These are phyloP conservation scores for Casuarina equisetifolia DNA, from an alignment of 306 rosid genomes.

Conservation along the genomic window DNA sequence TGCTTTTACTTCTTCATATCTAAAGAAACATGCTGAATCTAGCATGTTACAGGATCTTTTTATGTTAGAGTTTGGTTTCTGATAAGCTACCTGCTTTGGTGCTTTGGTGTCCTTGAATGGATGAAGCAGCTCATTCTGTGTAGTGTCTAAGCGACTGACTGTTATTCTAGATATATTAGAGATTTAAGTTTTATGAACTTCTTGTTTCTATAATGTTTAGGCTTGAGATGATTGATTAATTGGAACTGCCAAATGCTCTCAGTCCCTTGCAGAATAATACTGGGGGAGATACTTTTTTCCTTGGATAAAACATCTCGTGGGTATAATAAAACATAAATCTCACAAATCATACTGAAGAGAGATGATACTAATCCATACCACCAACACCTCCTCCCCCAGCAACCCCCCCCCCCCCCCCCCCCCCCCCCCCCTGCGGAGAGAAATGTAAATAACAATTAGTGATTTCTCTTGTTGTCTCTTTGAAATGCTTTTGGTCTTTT, in stretches of 20 bases:
- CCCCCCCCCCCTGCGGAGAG: not conserved
- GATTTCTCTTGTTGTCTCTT: constrained; percentile 9
- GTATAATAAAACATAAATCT: not conserved
- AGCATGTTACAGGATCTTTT: not conserved
- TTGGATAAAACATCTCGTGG: not conserved
- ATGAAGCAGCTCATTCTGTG: not conserved
- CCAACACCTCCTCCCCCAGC: no score
- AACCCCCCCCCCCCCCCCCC: no score
- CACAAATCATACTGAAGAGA: not conserved
- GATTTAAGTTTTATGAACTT: not conserved
- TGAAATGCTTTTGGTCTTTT: constrained; percentile 2
- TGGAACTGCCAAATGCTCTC: not conserved
- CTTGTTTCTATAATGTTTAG: no score
- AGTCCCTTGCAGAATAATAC: not conserved
- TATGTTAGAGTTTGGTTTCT: not conserved
- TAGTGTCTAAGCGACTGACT: not conserved
- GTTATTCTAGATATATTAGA: not conserved
- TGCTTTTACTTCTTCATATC: not conserved
- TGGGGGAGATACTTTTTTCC: not conserved
- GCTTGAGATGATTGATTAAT: not conserved
- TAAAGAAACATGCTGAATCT: not conserved
- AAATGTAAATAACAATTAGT: constrained; percentile 3
- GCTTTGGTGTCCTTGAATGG: not conserved
- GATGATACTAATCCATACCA: not conserved
- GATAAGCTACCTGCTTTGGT: not conserved